Percentiles rank a stretch among this genome's conserved stretches.
phyloP scores from a whole-genome alignment of 176 grass and related monocot species.

The Aegilops tauschii region DNA sequence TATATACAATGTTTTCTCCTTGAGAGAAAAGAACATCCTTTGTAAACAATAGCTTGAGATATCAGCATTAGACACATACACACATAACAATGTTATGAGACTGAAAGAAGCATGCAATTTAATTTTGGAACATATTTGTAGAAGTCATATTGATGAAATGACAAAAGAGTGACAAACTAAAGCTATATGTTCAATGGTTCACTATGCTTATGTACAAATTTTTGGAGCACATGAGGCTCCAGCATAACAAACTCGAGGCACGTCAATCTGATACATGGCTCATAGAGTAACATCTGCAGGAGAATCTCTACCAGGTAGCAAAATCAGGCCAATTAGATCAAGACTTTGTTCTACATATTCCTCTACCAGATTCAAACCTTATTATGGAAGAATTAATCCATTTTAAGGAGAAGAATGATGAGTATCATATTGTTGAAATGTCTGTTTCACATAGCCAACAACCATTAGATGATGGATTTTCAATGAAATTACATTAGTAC shows the following conservation, averaged over 20 bases:
- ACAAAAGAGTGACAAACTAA: conserved; percentile 39
- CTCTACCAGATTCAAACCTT: too few relatives aligned
- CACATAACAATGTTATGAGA: conserved; percentile 36
- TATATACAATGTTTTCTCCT: not conserved
- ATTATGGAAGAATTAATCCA: too few relatives aligned
- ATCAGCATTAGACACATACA: conserved; percentile 36
- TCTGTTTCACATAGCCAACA: too few relatives aligned
- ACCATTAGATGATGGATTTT: too few relatives aligned
- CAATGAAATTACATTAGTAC: too few relatives aligned
- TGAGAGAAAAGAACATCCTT: not conserved
- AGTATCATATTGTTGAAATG: too few relatives aligned
- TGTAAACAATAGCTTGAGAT: conserved; percentile 52
- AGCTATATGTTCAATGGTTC: conserved; percentile 42
- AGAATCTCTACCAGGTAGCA: not conserved
- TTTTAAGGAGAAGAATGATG: too few relatives aligned
- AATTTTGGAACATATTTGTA: conserved; percentile 43
- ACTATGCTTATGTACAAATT: conserved; percentile 36
- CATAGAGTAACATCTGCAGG: conserved; percentile 15
- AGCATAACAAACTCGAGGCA: conserved; percentile 44
- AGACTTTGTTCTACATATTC: too few relatives aligned
- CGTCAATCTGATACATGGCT: conserved; percentile 24
- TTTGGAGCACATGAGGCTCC: conserved; percentile 50
- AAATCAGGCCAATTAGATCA: too few relatives aligned
- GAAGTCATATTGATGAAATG: conserved; percentile 20
- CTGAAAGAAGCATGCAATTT: conserved; percentile 36